These are phyloP conservation scores for Onygenales sp. DNA, from an alignment of 2,329 filamentous ascomycete species.

Conservation along the genomic window DNA sequence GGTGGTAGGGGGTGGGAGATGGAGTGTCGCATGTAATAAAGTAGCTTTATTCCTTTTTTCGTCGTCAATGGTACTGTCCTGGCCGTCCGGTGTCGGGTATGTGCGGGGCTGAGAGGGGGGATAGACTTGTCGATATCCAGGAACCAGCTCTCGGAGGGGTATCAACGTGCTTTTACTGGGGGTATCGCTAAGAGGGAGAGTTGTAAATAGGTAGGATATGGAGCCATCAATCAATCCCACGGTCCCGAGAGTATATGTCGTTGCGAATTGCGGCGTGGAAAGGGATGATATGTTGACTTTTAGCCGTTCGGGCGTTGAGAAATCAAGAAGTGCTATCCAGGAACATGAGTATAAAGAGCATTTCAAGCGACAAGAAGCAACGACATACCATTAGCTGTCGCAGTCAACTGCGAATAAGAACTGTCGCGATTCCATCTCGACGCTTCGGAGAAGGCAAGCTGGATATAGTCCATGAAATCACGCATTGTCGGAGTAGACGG, in stretches of 20 bases:
- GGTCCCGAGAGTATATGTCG: slow-evolving; percentile 83
- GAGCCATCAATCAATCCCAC: slow-evolving; percentile 90
- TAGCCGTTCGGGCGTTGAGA: slow-evolving; percentile 73
- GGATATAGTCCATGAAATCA: slow-evolving; percentile 96
- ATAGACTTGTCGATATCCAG: slow-evolving; percentile 70
- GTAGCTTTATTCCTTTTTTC: slow-evolving; percentile 27
- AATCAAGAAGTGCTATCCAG: slow-evolving; percentile 67
- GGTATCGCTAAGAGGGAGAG: slow-evolving; percentile 59
- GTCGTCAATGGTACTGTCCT: background rate
- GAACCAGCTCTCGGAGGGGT: slow-evolving; percentile 66
- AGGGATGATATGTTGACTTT: slow-evolving; percentile 84
- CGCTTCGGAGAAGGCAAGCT: slow-evolving; percentile 77
- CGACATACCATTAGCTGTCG: slow-evolving; percentile 63
- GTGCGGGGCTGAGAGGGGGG: slow-evolving; percentile 25
- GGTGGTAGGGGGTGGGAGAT: slow-evolving; percentile 60
- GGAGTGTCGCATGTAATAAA: slow-evolving; percentile 36
- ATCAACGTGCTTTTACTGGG: slow-evolving; percentile 63
- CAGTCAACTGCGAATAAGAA: slow-evolving; percentile 78
- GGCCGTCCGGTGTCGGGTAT: slow-evolving; percentile 13
- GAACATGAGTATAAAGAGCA: background rate
- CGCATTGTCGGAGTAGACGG: slow-evolving; percentile 52
- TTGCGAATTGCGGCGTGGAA: slow-evolving; percentile 85
- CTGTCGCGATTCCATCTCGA: slow-evolving; percentile 88
- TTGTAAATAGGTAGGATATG: slow-evolving; percentile 94
- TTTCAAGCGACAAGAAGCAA: background rate